A percentile compares a stretch with the other conserved stretches of the same genome.
These are phyloP conservation scores for Cercospora citrullina DNA, from an alignment of 2,329 filamentous ascomycete species.

Conservation along the genomic window DNA sequence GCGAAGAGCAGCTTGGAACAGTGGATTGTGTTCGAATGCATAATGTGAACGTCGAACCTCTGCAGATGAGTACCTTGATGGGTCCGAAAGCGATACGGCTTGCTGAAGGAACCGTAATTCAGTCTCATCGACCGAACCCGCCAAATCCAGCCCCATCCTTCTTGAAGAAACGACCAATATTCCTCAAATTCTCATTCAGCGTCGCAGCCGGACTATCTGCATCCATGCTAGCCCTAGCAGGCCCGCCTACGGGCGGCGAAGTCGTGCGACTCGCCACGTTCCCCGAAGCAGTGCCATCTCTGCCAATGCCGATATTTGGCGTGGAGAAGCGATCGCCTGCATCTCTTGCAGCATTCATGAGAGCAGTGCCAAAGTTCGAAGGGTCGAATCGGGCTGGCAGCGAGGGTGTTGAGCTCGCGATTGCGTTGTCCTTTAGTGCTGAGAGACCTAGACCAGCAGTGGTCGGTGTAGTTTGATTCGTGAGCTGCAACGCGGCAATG, in stretches of 20 bases:
- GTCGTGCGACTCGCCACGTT: conserved; percentile 39
- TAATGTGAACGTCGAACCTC: not conserved
- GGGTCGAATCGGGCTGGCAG: conserved; percentile 68
- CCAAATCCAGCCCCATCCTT: conserved; percentile 68
- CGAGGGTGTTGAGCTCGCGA: conserved; percentile 37
- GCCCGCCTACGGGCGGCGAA: conserved; percentile 33
- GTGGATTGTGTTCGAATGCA: not conserved
- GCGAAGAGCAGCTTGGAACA: not conserved
- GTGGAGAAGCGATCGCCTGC: conserved; percentile 69
- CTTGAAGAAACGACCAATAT: conserved; percentile 94
- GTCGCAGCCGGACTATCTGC: conserved; percentile 55
- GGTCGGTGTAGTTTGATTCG: conserved; percentile 36
- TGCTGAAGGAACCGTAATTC: not conserved
- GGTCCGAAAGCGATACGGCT: not conserved
- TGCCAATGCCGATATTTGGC: conserved; percentile 45
- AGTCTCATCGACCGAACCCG: conserved; percentile 32
- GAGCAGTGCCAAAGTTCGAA: conserved; percentile 76
- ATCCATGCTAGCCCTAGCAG: conserved; percentile 26
- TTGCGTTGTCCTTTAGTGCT: conserved; percentile 44
- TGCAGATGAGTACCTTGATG: not conserved
- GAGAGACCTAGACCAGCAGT: conserved; percentile 27
- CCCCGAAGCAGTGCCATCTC: conserved; percentile 28
- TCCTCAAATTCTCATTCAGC: conserved; percentile 91
- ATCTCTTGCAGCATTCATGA: conserved; percentile 79
- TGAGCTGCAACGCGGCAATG: conserved; percentile 63